Base-by-base conservation (phyloP, 805 yeast species). In the Candida adriatica region DNA sequence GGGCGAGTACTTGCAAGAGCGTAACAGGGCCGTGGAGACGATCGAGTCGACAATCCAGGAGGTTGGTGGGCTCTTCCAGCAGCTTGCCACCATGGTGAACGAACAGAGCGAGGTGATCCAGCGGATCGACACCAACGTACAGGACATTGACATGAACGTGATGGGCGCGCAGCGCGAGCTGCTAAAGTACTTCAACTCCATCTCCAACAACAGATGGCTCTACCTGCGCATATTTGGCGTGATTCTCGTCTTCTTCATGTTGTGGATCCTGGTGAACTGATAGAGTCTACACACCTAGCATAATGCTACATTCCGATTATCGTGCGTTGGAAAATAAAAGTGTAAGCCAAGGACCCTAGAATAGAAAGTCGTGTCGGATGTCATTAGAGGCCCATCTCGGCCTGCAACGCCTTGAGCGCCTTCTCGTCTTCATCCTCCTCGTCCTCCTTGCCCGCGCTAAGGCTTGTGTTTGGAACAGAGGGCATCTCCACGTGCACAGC, bases 61-160 rank as follows among this genome's bases (percentile, higher is more conserved):
- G 57, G 95, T 92, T 29, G 98, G 98, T 26, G 81, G 83, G 30
- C 67, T 92, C 38, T 92, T 92, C 62, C 90, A 84, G 48, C 98
- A 92, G 58, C 67, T 92, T 47, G 95, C 97, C 5, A 81, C 94
- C 1, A 90, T 92, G 97, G 96, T 92, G 6, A 87, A 84, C 40
- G 97, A 92, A 56, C 98, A 92, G 59, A 90, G 97, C 24, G 98
- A 92, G 48, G 83, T 82, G 11, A 90, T 92, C 35, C 97, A 90
- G 57, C 68, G 97, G 51, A 92, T 92, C 42, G 98, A 92, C 59
- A 84, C 78, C 34, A 88, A 92, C 52, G 94, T 94, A 6, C 96
- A 88, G 46, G 97, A 92, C 50, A 86, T 90, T 33, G 76, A 85
- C 48, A 55, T 90, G 53, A 92, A 88, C 55, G 88, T 92, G 11